Percentiles rank a stretch among this genome's conserved stretches.
These are phyloP conservation scores for Diplocarpon rosae DNA, from an alignment of 2,329 filamentous ascomycete species.

Conservation along the genomic window DNA sequence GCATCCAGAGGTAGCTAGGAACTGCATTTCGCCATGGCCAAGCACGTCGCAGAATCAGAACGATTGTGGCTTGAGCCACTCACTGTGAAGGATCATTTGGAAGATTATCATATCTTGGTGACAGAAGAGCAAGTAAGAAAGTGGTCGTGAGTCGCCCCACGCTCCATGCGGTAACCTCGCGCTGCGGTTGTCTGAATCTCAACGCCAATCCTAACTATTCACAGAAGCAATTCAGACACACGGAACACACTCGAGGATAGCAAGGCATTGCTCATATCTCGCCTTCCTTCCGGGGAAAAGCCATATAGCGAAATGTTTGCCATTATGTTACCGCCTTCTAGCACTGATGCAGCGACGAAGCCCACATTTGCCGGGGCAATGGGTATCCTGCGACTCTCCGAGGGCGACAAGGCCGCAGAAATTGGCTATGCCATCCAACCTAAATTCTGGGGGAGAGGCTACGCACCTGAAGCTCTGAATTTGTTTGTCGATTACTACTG, in stretches of 20 bases:
- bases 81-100: slow-evolving; percentile 14
- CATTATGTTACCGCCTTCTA: slow-evolving; percentile 13
- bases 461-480: slow-evolving; percentile 13
- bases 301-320: slow-evolving; percentile 17
- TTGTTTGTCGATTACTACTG: slow-evolving; percentile 7
- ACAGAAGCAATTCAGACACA: background rate
- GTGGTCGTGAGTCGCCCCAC: slow-evolving; percentile 11
- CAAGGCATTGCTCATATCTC: slow-evolving; percentile 4
- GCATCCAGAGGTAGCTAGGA: background rate
- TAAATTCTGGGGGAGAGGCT: slow-evolving; percentile 13
- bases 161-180: background rate
- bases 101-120: slow-evolving; percentile 11
- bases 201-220: background rate
- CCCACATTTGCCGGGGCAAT: slow-evolving; percentile 8
- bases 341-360: background rate
- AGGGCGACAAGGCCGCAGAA: slow-evolving; percentile 4
- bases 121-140: slow-evolving; percentile 4
- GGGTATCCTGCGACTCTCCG: slow-evolving; percentile 6
- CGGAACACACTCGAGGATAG: background rate
- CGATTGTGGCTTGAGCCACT: slow-evolving; percentile 16
- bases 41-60: slow-evolving; percentile 15
- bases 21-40: slow-evolving; percentile 2
- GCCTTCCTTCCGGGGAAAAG: slow-evolving; percentile 4
- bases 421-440: slow-evolving; percentile 11
- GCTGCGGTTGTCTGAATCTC: background rate